Base-by-base conservation (phyloP, 1,139 yeast species). In the Pichia sp. region DNA sequence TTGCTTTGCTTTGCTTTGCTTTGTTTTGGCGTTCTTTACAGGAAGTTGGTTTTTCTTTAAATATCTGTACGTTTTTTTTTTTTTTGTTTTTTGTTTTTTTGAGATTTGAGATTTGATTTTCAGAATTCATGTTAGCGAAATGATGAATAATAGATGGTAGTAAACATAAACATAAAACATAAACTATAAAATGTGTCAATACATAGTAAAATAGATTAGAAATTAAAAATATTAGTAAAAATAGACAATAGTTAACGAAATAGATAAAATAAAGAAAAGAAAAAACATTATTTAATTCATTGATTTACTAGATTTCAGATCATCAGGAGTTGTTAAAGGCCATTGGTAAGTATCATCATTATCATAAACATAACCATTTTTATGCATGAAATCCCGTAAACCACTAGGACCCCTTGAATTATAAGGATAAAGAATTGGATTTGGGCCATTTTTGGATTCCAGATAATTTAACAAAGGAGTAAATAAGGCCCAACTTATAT, bases 391-490 rank as follows among this genome's bases (percentile, higher is more conserved):
- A 48, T 74, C 72, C 57, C 76, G 74, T 64, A 90, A 77, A 36
- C 73, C 74, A 53, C 72, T 72, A 49, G 99, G 99, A 48, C 97
- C 97, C 68, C 95, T 84, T 29, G 96, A 81, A 33, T 99, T 99
- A 68, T 93, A 93, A 30, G 95, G 80, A 67, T 93, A 93, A 30
- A 73, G 65, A 50, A 74, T 79, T 50, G 89, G 88, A 13, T 65
- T 61, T 58, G 91, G 87, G 54, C 80, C 86, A 42, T 81, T 70
- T 45, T 80, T 75, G 45, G 84, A 76, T 71, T 93, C 98, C 59
- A 93, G 76, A 69, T 79, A 77, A 57, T 91, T 73, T 67, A 95
- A 78, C 60, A 95, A 75, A 22, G 99, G 99, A 19, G 98, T 91
- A 74, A 93, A 91, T 56, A 93, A 74, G 63, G 79, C 77, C 99